These are phyloP conservation scores for Pulveroboletus frians DNA, from an alignment of 768 basidiomycete species.

Conservation along the genomic window DNA sequence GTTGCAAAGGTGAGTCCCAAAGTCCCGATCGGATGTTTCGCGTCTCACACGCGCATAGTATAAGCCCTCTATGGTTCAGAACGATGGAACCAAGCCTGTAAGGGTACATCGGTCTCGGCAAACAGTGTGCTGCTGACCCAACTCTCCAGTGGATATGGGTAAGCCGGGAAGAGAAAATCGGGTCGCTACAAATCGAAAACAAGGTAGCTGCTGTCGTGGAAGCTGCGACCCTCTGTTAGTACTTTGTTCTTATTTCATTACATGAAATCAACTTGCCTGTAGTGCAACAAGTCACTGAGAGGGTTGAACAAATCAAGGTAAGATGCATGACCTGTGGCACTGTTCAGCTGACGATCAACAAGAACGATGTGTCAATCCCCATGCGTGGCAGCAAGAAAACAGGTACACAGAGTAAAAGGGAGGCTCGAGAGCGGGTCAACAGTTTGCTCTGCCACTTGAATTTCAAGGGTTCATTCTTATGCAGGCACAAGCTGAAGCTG, in stretches of 20 bases:
- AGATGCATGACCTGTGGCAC: not conserved
- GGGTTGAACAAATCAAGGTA: conserved; percentile 60
- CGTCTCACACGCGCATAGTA: conserved; percentile 39
- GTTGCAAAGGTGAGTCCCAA: conserved; percentile 42
- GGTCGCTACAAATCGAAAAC: conserved; percentile 5
- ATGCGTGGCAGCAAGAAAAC: conserved; percentile 65
- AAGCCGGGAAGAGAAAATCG: conserved; percentile 10
- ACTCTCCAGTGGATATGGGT: conserved; percentile 65
- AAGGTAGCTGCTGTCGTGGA: conserved; percentile 38
- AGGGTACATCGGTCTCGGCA: conserved; percentile 16
- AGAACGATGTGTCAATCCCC: conserved; percentile 67
- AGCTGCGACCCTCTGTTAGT: conserved; percentile 40
- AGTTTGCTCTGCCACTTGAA: not conserved
- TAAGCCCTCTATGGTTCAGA: conserved; percentile 72
- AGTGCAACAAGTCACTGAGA: conserved; percentile 57
- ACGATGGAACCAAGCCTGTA: conserved; percentile 73
- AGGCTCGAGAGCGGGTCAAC: conserved; percentile 60
- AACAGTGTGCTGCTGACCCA: not conserved
- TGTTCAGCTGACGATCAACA: not conserved
- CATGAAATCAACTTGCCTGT: not conserved
- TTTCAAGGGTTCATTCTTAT: not conserved
- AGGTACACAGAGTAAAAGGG: conserved; percentile 69
- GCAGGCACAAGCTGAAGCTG: conserved; percentile 57
- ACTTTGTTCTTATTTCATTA: not conserved
- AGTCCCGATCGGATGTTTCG: not conserved